phyloP scores from a whole-genome alignment of 2,329 filamentous ascomycete species.

The Biscogniauxia sp. region DNA sequence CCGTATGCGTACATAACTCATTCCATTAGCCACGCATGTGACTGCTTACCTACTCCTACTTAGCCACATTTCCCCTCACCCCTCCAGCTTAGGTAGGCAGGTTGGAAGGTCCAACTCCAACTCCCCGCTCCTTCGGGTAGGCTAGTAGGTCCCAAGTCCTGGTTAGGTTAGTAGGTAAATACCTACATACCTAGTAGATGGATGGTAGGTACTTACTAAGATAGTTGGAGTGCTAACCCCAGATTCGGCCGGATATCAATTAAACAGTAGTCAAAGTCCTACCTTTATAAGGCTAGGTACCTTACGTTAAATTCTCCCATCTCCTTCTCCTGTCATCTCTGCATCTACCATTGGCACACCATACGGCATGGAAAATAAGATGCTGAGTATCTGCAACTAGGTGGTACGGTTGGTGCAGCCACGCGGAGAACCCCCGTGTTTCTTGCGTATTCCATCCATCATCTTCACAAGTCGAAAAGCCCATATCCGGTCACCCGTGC shows the following conservation, averaged over 20 bases:
- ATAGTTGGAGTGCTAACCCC: not conserved
- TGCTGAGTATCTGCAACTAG: not conserved
- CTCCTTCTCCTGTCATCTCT: not conserved
- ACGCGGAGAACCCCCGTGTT: not conserved
- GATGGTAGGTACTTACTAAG: not conserved
- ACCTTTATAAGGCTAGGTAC: not conserved
- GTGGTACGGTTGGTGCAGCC: not conserved
- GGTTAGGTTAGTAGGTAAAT: too few relatives aligned
- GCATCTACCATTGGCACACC: not conserved
- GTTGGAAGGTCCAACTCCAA: too few relatives aligned
- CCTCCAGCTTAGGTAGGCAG: too few relatives aligned
- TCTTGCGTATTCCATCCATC: not conserved
- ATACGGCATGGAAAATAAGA: not conserved
- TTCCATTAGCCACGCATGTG: conserved; percentile 1
- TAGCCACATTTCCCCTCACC: not conserved
- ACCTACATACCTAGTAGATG: too few relatives aligned
- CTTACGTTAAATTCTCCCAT: not conserved
- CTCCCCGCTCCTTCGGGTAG: too few relatives aligned
- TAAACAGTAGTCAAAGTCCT: not conserved
- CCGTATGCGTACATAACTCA: conserved; percentile 9
- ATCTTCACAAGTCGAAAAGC: not conserved
- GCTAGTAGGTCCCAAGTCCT: too few relatives aligned
- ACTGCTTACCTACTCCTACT: too few relatives aligned
- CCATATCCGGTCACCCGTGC: not conserved
- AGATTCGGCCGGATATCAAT: not conserved